Conservation (phyloP, 164 flowering plant genomes). For the Piper longum region DNA sequence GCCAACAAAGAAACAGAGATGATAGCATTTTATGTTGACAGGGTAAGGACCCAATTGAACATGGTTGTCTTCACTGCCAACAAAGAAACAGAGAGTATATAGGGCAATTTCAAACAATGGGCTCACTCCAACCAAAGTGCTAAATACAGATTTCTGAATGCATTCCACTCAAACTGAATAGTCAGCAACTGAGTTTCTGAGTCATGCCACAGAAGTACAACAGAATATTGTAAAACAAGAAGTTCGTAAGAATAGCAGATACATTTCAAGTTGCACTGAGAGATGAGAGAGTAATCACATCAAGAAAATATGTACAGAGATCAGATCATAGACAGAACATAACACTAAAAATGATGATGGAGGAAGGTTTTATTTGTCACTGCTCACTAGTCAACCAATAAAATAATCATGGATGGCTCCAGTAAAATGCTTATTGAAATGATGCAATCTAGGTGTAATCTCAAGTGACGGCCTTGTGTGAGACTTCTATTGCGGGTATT, state of each 20-base stretch:
- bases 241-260: not conserved
- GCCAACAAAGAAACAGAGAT: constrained; percentile 64
- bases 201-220: constrained; percentile 59
- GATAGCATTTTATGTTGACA: constrained; percentile 81
- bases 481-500: too few species aligned
- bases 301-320: too few species aligned
- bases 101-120: constrained; percentile 90
- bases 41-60: constrained; percentile 73
- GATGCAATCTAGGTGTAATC: too few species aligned
- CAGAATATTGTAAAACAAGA: not conserved
- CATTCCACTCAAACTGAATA: constrained; percentile 91
- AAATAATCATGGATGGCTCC: too few species aligned
- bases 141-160: constrained; percentile 70
- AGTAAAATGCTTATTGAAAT: too few species aligned
- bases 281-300: not conserved
- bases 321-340: too few species aligned
- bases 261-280: not conserved
- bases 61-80: constrained; percentile 68
- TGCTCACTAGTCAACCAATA: too few species aligned
- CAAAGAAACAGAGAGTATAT: constrained; percentile 70
- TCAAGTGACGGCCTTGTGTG: too few species aligned
- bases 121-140: constrained; percentile 83
- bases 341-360: too few species aligned
- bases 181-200: constrained; percentile 86
- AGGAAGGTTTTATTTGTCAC: too few species aligned